These are phyloP conservation scores for Spathaspora sp. DNA, from an alignment of 1,139 yeast genomes.

Conservation along the genomic window DNA sequence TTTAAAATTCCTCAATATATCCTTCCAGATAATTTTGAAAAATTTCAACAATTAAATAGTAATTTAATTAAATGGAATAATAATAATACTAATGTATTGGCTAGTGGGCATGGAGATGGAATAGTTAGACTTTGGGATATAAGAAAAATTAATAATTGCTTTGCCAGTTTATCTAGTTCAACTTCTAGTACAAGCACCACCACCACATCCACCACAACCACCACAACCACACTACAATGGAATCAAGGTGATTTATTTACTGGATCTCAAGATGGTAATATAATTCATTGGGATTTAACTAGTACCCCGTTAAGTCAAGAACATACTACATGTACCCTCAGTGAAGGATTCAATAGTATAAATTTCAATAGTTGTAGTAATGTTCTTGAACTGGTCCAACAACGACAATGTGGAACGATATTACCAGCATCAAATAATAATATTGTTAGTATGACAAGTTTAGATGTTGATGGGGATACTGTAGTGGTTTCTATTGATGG, in stretches of 20 bases:
- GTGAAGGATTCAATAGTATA: constrained; percentile 48
- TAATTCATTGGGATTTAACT: constrained; percentile 70
- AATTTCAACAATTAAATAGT: constrained; percentile 18
- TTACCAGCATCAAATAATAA: constrained; percentile 57
- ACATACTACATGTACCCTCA: constrained; percentile 41
- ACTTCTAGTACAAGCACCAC: no score
- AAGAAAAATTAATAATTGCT: constrained; percentile 56
- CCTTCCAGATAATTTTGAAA: neutral
- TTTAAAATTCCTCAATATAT: constrained; percentile 31
- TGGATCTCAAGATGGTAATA: constrained; percentile 70
- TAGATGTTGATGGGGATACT: constrained; percentile 27
- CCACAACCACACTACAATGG: constrained; percentile 69
- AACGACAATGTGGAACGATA: constrained; percentile 61
- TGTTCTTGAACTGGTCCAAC: constrained; percentile 30
- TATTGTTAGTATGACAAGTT: constrained; percentile 43
- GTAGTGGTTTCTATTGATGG: constrained; percentile 54
- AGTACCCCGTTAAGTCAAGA: constrained; percentile 23
- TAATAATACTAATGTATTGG: constrained; percentile 56
- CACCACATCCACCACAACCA: no score
- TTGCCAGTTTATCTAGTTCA: constrained; percentile 15
- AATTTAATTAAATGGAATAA: constrained; percentile 65
- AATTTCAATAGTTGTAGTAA: constrained; percentile 34
- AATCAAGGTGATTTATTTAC: constrained; percentile 56
- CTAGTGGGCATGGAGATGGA: constrained; percentile 64
- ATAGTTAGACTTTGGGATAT: constrained; percentile 74